Evolutionary conservation across 2,329 filamentous ascomycete species (phyloP).

Genomic region (Xylaria hypoxylon): DNA sequence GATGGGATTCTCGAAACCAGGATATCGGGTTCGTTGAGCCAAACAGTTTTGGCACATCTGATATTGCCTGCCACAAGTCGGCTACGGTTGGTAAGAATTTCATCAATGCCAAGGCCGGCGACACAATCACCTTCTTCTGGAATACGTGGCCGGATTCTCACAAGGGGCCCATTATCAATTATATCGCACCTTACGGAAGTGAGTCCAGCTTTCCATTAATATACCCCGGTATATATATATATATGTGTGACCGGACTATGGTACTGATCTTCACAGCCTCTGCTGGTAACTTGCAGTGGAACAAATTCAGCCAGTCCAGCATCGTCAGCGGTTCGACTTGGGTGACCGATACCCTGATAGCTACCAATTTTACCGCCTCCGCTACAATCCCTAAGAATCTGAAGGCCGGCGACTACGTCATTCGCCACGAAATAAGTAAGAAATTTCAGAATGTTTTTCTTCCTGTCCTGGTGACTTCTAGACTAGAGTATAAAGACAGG

Average conservation of each 20-base stretch:
- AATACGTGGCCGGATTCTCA: slow-evolving; percentile 56
- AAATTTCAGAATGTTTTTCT: background rate
- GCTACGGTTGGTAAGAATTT: slow-evolving; percentile 56
- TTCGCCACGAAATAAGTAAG: slow-evolving; percentile 59
- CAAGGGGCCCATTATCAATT: slow-evolving; percentile 52
- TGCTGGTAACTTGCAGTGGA: slow-evolving; percentile 62
- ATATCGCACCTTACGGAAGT: slow-evolving; percentile 52
- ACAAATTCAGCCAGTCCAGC: slow-evolving; percentile 67
- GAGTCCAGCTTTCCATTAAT: slow-evolving; percentile 49
- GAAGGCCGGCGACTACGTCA: slow-evolving; percentile 61
- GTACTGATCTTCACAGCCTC: slow-evolving; percentile 58
- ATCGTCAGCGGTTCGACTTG: slow-evolving; percentile 61
- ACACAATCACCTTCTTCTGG: slow-evolving; percentile 55
- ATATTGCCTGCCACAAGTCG: slow-evolving; percentile 62
- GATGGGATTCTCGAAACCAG: slow-evolving; percentile 47
- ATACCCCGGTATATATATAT: slow-evolving; percentile 56
- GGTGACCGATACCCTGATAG: slow-evolving; percentile 63
- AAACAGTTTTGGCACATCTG: slow-evolving; percentile 48
- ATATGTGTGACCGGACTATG: slow-evolving; percentile 53
- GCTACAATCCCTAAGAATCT: slow-evolving; percentile 58
- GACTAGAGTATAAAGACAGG: background rate
- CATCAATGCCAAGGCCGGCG: slow-evolving; percentile 53
- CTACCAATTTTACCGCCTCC: slow-evolving; percentile 57
- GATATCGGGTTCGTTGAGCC: slow-evolving; percentile 62
- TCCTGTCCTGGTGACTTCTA: background rate